phyloP scores from a whole-genome alignment of 2,329 filamentous ascomycete genomes.

The Magnaporthiopsis poae region DNA sequence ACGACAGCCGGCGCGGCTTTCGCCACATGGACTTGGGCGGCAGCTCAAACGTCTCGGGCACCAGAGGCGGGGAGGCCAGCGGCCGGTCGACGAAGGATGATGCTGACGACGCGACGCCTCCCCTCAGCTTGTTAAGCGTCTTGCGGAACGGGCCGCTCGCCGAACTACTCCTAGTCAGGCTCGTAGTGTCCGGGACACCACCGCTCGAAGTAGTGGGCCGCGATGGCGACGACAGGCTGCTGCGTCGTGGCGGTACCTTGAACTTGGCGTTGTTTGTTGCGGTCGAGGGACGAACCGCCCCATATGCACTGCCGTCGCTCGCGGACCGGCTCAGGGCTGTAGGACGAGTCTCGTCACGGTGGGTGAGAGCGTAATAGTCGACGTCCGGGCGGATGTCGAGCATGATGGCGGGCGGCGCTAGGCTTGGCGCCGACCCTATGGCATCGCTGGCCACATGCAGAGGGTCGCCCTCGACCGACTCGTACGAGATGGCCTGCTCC shows the following conservation, averaged over 20 bases:
- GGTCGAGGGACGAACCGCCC: background rate
- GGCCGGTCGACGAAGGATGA: background rate
- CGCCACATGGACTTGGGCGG: slow-evolving; percentile 11
- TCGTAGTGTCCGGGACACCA: background rate
- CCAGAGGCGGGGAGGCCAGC: background rate
- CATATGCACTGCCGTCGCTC: background rate
- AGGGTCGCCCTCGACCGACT: background rate
- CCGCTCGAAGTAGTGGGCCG: background rate
- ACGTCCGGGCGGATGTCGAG: slow-evolving; percentile 45
- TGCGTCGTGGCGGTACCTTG: slow-evolving; percentile 15
- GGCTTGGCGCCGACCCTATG: background rate
- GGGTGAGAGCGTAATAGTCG: slow-evolving; percentile 40
- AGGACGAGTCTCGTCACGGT: slow-evolving; percentile 18
- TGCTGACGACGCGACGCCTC: background rate
- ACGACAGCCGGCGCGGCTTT: slow-evolving; percentile 16
- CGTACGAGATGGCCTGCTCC: slow-evolving; percentile 14
- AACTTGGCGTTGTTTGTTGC: background rate
- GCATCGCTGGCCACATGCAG: background rate
- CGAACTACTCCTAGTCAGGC: background rate
- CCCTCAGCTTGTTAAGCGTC: slow-evolving; percentile 24
- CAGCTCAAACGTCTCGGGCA: background rate
- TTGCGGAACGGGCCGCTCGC: slow-evolving; percentile 21
- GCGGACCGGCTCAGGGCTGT: background rate
- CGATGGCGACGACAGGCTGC: slow-evolving; percentile 15
- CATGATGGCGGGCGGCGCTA: background rate